Base-by-base conservation (phyloP, 108 stramenopile species). In the Pseudonitzschia pungens region DNA sequence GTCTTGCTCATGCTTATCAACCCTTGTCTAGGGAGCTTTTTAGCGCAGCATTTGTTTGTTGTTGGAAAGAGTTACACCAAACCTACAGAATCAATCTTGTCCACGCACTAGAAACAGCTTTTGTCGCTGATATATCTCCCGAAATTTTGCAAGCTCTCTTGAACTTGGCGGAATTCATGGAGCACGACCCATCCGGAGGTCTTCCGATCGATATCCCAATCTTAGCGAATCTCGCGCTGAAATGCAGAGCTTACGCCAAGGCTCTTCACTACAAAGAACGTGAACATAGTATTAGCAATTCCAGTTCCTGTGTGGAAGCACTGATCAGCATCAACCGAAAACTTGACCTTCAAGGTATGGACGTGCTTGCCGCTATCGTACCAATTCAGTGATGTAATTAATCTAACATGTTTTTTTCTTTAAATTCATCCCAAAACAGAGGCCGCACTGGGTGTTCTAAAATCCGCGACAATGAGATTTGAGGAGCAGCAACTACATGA, bases 121-220 rank as follows among this genome's bases (percentile, higher is more conserved):
- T 98, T 52, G 76, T 73, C 48, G 86, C 92, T 33, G 88, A 92
- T 76, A 89, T 96, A n/a, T 87, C 95, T 4, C 91, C 90, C 26
- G 98, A 99, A 69, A 97, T 98, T 33, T 68, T 99, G 48, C 97
- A 97, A 65, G 78, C 85, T 16, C 87, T 99, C 18, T 75, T 99
- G n/a, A 97, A 98, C 77, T 80, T 99, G 12, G 97, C 96, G 27
- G 99, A 98, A 79, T 99, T 99, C 73, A 95, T 98, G 95, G 98
- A 99, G 72, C 95, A 95, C 68, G 96, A 98, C 65, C 90, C 87
- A 51, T 65, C 40, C 12, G 80, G 76, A n/a, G 96, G 95, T 7
- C 81, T 99, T 40, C 97, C 99, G 20, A 99, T 99, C 52, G 95
- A 96, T 71, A 96, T 94, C 55, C 75, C 86, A 14, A 82, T 90